Conservation (phyloP, 805 yeast genomes). For the Saccharomycopsis sp. region DNA sequence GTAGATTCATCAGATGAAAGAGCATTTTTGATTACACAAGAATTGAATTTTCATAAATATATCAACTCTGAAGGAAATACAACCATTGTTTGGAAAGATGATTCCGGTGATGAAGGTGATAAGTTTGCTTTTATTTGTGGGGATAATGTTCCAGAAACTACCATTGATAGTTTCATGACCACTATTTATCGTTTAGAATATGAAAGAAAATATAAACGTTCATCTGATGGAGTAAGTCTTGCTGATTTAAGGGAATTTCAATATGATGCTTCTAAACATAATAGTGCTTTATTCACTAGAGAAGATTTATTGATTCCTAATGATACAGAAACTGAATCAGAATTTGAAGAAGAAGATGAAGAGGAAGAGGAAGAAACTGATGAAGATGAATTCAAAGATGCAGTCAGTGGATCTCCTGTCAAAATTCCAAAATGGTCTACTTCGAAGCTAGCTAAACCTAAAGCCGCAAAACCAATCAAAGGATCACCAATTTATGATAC, state of each 20-base stretch:
- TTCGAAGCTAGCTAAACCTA: no score
- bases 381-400: constrained; percentile 13
- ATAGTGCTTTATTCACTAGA: no score
- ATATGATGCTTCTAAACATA: constrained; percentile 25
- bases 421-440: no score
- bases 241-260: constrained; percentile 50
- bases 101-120: constrained; percentile 82
- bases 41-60: constrained; percentile 43
- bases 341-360: constrained; percentile 11
- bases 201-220: constrained; percentile 58
- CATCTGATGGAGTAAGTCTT: constrained; percentile 35
- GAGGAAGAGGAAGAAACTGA: constrained; percentile 17
- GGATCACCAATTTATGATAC: no score
- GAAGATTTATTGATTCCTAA: not conserved
- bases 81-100: constrained; percentile 70
- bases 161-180: constrained; percentile 51
- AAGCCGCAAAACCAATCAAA: no score
- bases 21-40: constrained; percentile 54
- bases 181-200: constrained; percentile 59
- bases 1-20: constrained; percentile 45
- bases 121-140: constrained; percentile 70
- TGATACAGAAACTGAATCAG: not conserved
- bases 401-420: no score
- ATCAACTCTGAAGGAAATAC: constrained; percentile 42
- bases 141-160: constrained; percentile 37